Base-by-base conservation (phyloP, 106 monocot species). In the Amphibolis antarctica region DNA sequence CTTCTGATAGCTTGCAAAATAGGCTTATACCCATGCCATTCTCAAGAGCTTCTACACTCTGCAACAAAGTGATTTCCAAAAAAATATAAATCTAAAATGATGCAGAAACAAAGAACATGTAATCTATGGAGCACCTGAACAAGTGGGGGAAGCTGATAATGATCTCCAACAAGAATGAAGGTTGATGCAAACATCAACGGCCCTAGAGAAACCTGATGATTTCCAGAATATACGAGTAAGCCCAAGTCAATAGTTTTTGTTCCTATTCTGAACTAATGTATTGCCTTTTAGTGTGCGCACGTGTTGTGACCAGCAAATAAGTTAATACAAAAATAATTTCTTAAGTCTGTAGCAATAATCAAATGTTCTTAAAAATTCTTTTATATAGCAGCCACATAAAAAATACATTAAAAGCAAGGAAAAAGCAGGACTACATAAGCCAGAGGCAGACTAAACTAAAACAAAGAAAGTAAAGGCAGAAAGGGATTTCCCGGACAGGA, bases 101-200 rank as follows among this genome's bases (percentile, higher is more conserved):
- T 24, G 27, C 6, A 23, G 13, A 42, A 57, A 54, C 31, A 13
- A 17, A 10, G 9, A 44, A 58, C 23, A 43, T 22, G 7, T 25
- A 25, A 60, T 19, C 19, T 13, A 24, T 13, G 36, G 42, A 61
- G 60, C 27, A 91, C 91, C 87, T 87, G 84, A 62, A 98, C 91
- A 69, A 98, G 84, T 47, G 98, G 98, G 21, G 98, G 98, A 54
- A 98, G 79, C 69, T 98, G 98, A 68, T 98, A 98, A 70, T 87
- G 98, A 57, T 98, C 98, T 63, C 98, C 98, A 76, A 98, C 98
- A 59, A 98, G 86, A 71, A 91, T 86, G 74, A 98, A 98, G 44
- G 59, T 90, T 65, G 86, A 82, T 64, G 98, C 90, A 72, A 91
- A 78, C 98, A 98, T 98, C 69, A 98, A 78, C 45, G 91, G 98